A percentile compares a stretch with the other conserved stretches of the same genome.
phyloP scores from a whole-genome alignment of 306 rosid genomes.

The Casuarina glauca region DNA sequence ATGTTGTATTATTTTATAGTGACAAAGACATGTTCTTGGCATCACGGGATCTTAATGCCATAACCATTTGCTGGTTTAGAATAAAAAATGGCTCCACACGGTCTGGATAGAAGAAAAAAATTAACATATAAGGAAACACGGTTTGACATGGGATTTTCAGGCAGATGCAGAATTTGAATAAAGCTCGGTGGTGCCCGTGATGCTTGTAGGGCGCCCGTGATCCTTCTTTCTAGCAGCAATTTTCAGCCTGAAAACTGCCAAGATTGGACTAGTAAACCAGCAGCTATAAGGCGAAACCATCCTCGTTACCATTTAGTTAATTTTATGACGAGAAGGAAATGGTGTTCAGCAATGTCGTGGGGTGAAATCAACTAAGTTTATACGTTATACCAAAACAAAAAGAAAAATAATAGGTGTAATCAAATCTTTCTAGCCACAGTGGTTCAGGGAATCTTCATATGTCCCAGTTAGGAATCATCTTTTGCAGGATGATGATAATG shows the following conservation, averaged over 20 bases:
- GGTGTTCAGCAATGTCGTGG: too few species aligned
- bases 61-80: background rate
- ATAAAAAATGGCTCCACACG: conserved; percentile 9
- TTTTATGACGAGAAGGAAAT: too few species aligned
- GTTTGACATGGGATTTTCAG: background rate
- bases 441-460: too few species aligned
- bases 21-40: too few species aligned
- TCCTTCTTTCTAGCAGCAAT: conserved; percentile 7
- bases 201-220: conserved; percentile 41
- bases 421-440: too few species aligned
- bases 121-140: background rate
- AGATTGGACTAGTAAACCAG: background rate
- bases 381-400: too few species aligned
- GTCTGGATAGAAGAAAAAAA: background rate
- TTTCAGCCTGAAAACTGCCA: background rate
- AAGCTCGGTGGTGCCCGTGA: conserved; percentile 13
- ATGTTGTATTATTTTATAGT: background rate
- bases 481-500: background rate
- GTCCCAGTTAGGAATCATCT: too few species aligned
- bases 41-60: too few species aligned
- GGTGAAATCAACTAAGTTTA: too few species aligned
- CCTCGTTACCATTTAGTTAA: too few species aligned
- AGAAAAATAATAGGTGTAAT: too few species aligned
- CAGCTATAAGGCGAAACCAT: background rate
- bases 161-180: background rate